Evolutionary conservation across 2,329 filamentous ascomycete species (phyloP), one percentile per base, ranked within the genome.

Genomic region (Aureobasidium namibiae): DNA sequence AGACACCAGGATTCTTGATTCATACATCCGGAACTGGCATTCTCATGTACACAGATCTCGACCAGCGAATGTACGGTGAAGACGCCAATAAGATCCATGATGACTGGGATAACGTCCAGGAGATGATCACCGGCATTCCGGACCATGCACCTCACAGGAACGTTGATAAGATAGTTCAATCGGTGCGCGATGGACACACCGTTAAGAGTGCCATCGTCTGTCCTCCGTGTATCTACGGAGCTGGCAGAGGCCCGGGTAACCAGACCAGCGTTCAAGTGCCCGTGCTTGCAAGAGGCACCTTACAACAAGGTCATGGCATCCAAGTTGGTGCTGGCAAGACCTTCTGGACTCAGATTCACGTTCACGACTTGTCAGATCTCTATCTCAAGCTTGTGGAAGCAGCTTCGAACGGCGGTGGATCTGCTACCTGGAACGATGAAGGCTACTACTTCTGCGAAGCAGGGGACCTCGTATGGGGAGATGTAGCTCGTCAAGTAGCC

Each of bases 401-500:
- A 0, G 65, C 63, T 3, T 66, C 76, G 2, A 68, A 75, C 9
- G 72, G 74, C 14, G 66, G 68, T 2, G 63, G 63, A 34, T 62
- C 63, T 11, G 75, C 74, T 23, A 72, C 77, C 0, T 90, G 87
- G 78, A 85, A 85, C 2, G 71, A 71, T 0, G 72, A 81, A 42
- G 86, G 78, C 1, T 91, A 90, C 66, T 90, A 84, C 72, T 83
- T 91, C 61, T 76, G 80, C 3, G 84, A 87, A 68, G 80, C 79
- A 63, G 86, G 83, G 3, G 72, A 80, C 53, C 82, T 87, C 68
- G 72, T 72, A 24, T 91, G 86, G 86, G 65, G 64, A 8, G 68
- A 71, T 16, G 53, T 72, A n/a, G 62, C 66, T 4, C 54, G 49
- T 36, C 42, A 56, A 24, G 52, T 78, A 14, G 65, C 63, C 4